These are phyloP conservation scores for Echinochloa phyllopogon DNA, from an alignment of 176 grass and related monocot genomes.

Conservation along the genomic window DNA sequence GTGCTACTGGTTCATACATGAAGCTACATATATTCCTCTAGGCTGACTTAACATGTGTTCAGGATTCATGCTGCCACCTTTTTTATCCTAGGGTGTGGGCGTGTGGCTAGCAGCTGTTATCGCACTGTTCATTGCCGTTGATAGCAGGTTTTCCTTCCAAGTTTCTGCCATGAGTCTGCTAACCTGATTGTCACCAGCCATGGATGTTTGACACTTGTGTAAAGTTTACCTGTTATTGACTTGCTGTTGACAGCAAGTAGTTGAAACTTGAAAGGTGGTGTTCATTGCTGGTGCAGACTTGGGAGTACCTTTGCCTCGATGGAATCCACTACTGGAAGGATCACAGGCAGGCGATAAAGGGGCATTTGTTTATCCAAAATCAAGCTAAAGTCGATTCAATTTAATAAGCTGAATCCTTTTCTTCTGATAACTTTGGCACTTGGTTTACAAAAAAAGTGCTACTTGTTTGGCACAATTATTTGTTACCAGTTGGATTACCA, in stretches of 20 bases:
- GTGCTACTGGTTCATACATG: constrained; percentile 33
- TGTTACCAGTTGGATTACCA: constrained; percentile 15
- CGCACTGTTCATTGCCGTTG: constrained; percentile 22
- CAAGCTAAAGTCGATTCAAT: not conserved
- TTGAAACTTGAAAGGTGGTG: not conserved
- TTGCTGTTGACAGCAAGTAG: not conserved
- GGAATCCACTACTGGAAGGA: constrained; percentile 26
- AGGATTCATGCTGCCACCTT: constrained; percentile 29
- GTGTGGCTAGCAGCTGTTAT: constrained; percentile 48
- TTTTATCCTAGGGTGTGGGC: constrained; percentile 31
- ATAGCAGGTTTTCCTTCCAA: constrained; percentile 28
- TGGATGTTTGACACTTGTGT: not conserved
- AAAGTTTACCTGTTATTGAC: constrained; percentile 26
- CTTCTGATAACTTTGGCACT: not conserved
- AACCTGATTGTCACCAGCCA: constrained; percentile 22
- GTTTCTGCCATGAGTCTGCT: constrained; percentile 23
- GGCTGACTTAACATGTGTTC: constrained; percentile 44
- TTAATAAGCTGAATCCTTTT: not conserved
- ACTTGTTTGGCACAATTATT: constrained; percentile 39
- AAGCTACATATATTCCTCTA: constrained; percentile 35
- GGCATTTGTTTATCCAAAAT: not conserved
- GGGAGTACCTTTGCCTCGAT: constrained; percentile 13
- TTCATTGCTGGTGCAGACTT: not conserved
- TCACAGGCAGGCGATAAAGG: constrained; percentile 17
- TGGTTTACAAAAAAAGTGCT: constrained; percentile 23